Evolutionary conservation across 345 rosid species (phyloP), one percentile per base, ranked within the genome.

Genomic region (Trapa bicornis): DNA sequence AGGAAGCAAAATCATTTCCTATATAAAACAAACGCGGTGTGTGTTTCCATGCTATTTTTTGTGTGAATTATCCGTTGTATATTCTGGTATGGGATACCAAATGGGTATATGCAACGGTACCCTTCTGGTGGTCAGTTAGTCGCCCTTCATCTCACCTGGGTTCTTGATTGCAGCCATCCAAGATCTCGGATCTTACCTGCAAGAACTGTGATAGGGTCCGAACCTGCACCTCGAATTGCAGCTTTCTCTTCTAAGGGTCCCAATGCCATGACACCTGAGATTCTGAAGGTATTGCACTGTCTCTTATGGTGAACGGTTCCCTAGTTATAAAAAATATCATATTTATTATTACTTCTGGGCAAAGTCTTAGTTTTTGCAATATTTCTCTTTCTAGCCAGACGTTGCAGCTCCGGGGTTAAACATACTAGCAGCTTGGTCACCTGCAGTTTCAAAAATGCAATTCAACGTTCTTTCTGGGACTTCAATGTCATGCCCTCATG

Each of bases 401-500:
- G 64, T 84, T 35, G 65, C 78, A 13, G 88, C 85, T 70, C 88
- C 88, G 15, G 88, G 88, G 68, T 61, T 84, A 64, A 84, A 81
- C 72, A 84, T 84, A 65, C 79, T 84, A 4, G 88, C 88, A 37
- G 85, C 88, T 35, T 83, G 87, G 85, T 84, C 85, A 15, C 88
- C 88, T 38, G 84, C 81, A 29, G 73, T 36, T 67, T 71, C 72
- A 38, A 78, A 73, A 65, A 68, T 84, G 78, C 74, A 78, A 6
- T 81, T 63, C 67, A 81, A 84, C 71, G 73, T 81, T 68, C 82
- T 84, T 54, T 81, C 89, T 5, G 96, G 92, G 14, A 86, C 96
- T 64, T 89, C 92, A 45, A 85, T 84, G 89, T 80, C 92, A 68
- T 80, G 86, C 62, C 92, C 89, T 37, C 96, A 89, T 65, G 78